Evolutionary conservation across 2,329 filamentous ascomycete species (phyloP).

Genomic region (Grosmannia penicillata): DNA sequence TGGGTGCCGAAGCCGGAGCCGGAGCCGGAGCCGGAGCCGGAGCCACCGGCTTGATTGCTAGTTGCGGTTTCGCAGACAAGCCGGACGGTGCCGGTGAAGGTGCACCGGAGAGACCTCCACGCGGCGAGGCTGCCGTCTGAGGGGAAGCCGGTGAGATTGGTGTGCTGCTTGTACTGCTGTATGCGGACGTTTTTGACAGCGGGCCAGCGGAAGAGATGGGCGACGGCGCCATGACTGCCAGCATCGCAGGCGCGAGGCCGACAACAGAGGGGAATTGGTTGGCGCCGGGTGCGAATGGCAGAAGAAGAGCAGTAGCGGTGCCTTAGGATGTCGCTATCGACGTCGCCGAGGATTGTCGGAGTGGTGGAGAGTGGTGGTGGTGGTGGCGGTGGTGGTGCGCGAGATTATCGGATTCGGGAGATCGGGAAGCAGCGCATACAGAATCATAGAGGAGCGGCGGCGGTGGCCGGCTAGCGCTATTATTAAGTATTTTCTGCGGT

Average conservation of each 20-base stretch:
- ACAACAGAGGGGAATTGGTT: too few species aligned
- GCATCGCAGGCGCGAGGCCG: constrained; percentile 6
- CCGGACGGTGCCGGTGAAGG: constrained; percentile 10
- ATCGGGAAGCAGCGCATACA: too few species aligned
- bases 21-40: constrained; percentile 3
- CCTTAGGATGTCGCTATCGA: neutral
- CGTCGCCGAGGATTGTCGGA: neutral
- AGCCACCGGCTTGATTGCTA: constrained; percentile 9
- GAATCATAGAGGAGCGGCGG: too few species aligned
- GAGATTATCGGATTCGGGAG: too few species aligned
- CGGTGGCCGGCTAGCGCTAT: constrained; percentile 7
- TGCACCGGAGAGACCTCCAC: constrained; percentile 3
- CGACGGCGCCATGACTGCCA: constrained; percentile 7
- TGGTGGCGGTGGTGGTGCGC: too few species aligned
- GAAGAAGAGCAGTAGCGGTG: too few species aligned
- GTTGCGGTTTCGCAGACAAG: constrained; percentile 5
- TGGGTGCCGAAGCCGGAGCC: constrained; percentile 1
- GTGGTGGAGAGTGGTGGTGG: neutral
- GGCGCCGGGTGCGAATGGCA: too few species aligned
- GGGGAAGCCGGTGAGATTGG: constrained; percentile 8
- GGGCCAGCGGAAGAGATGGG: constrained; percentile 2
- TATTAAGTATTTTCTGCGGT: constrained; percentile 9
- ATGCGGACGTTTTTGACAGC: neutral
- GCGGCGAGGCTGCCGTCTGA: constrained; percentile 7
- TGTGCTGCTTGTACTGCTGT: constrained; percentile 7